Base-by-base conservation (phyloP, 2,329 filamentous ascomycete genomes). In the Oidium heveae region DNA sequence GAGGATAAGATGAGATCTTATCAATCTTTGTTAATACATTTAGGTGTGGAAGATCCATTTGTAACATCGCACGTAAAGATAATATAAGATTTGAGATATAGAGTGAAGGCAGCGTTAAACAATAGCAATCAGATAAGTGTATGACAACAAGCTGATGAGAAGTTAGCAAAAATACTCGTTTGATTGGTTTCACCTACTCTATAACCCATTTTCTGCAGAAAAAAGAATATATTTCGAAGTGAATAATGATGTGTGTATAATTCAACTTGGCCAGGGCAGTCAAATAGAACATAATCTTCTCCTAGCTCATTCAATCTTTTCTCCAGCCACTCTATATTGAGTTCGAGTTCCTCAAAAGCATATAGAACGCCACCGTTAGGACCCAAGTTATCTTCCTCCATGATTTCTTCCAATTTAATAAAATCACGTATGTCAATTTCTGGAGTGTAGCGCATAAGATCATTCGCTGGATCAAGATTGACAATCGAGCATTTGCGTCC, bases 11-110 rank as follows among this genome's bases (percentile, higher is more conserved):
- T 37, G 80, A 72, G 54, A 98, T 74, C 65, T 95, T 95, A 69
- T 98, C 91, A 69, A 98, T 94, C 70, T 98, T 98, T 56, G 88
- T 95, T 28, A 98, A 76, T 58, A 98, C 85, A 64, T 98, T 98
- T 60, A 98, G 74, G 65, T 95, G 86, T 0, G 91, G 87, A 58
- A 96, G 83, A 64, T 96, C 91, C 76, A 98, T 89, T 69, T 96
- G 91, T 54, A 98, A 79, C 89, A 98, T 98, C 62, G 86, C 88
- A 60, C 91, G 83, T 59, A 98, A 78, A 55, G 87, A 89, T 24
- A 98, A 80, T 55, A 98, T 80, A 56, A 98, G 75, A 62, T 93
- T 91, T 60, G 89, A 94, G 57, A 98, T 83, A 68, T 95, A 98
- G 57, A 96, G 77, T 2, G 88, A 95, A 0, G 91, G 91, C 57